These are phyloP conservation scores for Irineochytrium annulatum DNA, from an alignment of 192 early-diverging fungal genomes.

Conservation along the genomic window DNA sequence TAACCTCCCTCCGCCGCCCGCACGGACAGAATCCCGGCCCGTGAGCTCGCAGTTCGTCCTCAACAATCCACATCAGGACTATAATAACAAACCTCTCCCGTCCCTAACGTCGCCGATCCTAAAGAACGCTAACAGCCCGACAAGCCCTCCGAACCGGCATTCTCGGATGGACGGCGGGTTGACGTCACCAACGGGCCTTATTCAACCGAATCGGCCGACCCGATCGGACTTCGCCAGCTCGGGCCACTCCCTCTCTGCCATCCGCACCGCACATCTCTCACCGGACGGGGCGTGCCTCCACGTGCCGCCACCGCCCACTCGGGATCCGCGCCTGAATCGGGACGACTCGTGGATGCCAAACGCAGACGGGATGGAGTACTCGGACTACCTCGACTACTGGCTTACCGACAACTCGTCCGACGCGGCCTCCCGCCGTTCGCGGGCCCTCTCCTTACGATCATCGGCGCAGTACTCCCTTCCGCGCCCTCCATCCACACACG, in stretches of 20 bases:
- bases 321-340: not conserved
- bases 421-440: not conserved
- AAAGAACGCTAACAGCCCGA: not conserved
- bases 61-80: too few relatives aligned
- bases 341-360: not conserved
- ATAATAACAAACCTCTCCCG: too few relatives aligned
- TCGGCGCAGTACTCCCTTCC: not conserved
- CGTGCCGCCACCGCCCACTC: not conserved
- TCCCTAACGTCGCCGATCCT: not conserved
- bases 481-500: not conserved
- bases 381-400: slow-evolving; percentile 5
- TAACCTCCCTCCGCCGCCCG: not conserved
- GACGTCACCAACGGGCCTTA: not conserved
- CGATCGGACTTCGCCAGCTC: not conserved
- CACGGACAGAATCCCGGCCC: not conserved
- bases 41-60: too few relatives aligned
- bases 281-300: not conserved
- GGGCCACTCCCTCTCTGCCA: not conserved
- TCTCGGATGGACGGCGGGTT: not conserved
- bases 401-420: not conserved
- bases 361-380: not conserved
- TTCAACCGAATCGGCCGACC: not conserved
- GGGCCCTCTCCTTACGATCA: not conserved
- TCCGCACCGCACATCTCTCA: not conserved
- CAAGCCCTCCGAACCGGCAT: not conserved